Evolutionary conservation across 1,284 basidiomycete genomes (phyloP), one percentile per base, ranked within the genome.

Genomic region (Ustilago crameri): DNA sequence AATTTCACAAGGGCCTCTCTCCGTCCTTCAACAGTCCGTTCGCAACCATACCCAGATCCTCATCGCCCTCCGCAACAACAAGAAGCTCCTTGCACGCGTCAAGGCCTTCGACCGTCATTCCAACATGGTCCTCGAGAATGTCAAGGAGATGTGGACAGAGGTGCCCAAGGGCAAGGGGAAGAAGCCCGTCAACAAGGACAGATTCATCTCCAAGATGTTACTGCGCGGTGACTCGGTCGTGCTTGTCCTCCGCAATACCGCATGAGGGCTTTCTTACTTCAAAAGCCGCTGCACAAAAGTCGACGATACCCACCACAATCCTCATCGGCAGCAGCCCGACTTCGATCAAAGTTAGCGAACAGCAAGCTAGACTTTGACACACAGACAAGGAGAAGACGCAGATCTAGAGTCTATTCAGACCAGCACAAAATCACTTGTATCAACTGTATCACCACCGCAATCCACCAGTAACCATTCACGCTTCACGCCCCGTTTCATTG

Each of bases 91-190:
- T 61, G 96, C 93, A 40, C 89, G 95, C 60, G 95, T 98, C 62
- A 99, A 99, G 85, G 96, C 96, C 0, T 99, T 99, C 85, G 96
- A 99, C 85, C 88, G 96, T 81, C 96, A 99, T 85, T 92, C 92
- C 76, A 99, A 99, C 84, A 98, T 99, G 95, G 96, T 83, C 9
- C 63, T 83, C 14, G 81, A 83, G 51, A 83, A 82, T 35, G 81
- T 83, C 26, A 83, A 83, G 61, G 81, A 83, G 92, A 97, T 97
- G 95, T 98, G 96, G 96, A 97, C 95, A 26, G 96, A 99, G 84
- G 86, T 91, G 53, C 96, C 96, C 22, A 98, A 98, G 85, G 93
- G 93, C 50, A 98, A 98, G 86, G 93, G 93, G 84, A 96, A 96
- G 86, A 98, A 98, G 85, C 92, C 96, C 3, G 90, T 98, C 65